phyloP scores from a whole-genome alignment of 2,329 filamentous ascomycete species.

The Diatrype stigma region DNA sequence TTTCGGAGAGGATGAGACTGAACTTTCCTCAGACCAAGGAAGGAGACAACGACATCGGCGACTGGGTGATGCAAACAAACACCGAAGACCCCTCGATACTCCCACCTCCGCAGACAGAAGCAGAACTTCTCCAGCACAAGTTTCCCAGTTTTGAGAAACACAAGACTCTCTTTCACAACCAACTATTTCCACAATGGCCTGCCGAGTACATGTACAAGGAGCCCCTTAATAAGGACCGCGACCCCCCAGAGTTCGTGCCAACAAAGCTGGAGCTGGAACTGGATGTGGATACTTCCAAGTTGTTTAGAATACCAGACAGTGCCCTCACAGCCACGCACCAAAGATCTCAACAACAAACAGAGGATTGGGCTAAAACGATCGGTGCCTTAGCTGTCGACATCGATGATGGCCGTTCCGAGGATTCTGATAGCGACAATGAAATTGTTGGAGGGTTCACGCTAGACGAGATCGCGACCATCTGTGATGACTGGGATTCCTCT shows the following conservation, averaged over 20 bases:
- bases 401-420: conserved; percentile 32
- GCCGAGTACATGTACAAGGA: conserved; percentile 75
- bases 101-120: conserved; percentile 65
- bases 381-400: conserved; percentile 38
- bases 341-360: conserved; percentile 39
- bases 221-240: conserved; percentile 72
- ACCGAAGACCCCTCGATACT: conserved; percentile 63
- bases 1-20: conserved; percentile 33
- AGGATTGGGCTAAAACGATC: conserved; percentile 44
- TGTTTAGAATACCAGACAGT: conserved; percentile 70
- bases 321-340: conserved; percentile 50
- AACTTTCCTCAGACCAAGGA: conserved; percentile 42
- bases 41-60: conserved; percentile 30
- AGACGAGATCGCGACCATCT: conserved; percentile 79
- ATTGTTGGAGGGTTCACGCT: conserved; percentile 70
- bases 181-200: conserved; percentile 76
- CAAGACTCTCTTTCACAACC: conserved; percentile 72
- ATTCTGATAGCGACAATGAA: conserved; percentile 55
- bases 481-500: conserved; percentile 76
- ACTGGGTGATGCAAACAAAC: conserved; percentile 29
- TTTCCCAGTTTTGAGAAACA: conserved; percentile 80
- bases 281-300: conserved; percentile 78
- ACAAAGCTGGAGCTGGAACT: conserved; percentile 88
- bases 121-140: conserved; percentile 72
- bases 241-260: conserved; percentile 60